Evolutionary conservation across 495 filamentous ascomycete species (phyloP).

Genomic region (Aspergillus panamensis): DNA sequence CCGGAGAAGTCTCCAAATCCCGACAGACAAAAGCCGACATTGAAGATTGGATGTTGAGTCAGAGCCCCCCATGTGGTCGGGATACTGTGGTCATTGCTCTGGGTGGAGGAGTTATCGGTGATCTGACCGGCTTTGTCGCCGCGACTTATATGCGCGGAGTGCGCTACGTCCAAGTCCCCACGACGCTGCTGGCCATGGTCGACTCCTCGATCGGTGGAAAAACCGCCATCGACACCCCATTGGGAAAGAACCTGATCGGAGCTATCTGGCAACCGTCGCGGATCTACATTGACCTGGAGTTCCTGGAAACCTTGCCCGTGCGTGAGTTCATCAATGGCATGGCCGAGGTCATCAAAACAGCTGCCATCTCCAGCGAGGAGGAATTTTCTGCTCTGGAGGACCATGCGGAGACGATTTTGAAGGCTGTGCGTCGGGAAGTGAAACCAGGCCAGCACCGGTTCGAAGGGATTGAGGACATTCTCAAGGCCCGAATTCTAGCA

Average conservation of each 20-base stretch:
- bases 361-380: slow-evolving; percentile 86
- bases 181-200: slow-evolving; percentile 93
- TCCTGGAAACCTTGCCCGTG: slow-evolving; percentile 85
- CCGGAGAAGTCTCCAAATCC: slow-evolving; percentile 90
- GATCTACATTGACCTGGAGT: slow-evolving; percentile 91
- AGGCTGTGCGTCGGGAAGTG: slow-evolving; percentile 59
- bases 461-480: slow-evolving; percentile 63
- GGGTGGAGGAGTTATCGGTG: slow-evolving; percentile 96
- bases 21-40: slow-evolving; percentile 90
- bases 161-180: slow-evolving; percentile 93
- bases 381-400: slow-evolving; percentile 85
- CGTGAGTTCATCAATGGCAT: slow-evolving; percentile 98
- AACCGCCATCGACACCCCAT: slow-evolving; percentile 95
- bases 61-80: slow-evolving; percentile 72
- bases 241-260: slow-evolving; percentile 94
- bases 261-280: slow-evolving; percentile 94
- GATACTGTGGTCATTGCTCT: slow-evolving; percentile 94
- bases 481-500: slow-evolving; percentile 84
- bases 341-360: slow-evolving; percentile 98
- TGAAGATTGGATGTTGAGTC: slow-evolving; percentile 94
- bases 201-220: slow-evolving; percentile 98
- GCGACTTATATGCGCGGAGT: slow-evolving; percentile 98
- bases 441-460: slow-evolving; percentile 56
- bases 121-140: slow-evolving; percentile 95
- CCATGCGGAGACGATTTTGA: slow-evolving; percentile 70